A percentile compares a stretch with the other conserved stretches of the same genome.
Conservation (phyloP, 768 basidiomycete species). For the Kwoniella mangroviensis region DNA sequence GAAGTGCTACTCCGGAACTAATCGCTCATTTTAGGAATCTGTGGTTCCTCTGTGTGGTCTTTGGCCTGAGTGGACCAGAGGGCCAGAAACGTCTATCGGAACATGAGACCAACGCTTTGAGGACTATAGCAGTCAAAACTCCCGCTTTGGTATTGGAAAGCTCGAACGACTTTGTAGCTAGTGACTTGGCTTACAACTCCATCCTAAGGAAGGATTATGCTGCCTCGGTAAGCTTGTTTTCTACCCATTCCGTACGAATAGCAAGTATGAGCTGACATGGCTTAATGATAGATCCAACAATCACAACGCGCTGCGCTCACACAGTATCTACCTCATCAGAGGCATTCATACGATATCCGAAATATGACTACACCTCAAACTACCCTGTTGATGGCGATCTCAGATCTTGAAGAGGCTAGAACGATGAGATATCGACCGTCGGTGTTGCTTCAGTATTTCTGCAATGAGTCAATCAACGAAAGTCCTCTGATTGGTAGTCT, state of each 20-base stretch:
- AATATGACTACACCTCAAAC: constrained; percentile 79
- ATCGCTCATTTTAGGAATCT: constrained; percentile 83
- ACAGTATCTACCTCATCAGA: constrained; percentile 65
- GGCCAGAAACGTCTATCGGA: constrained; percentile 64
- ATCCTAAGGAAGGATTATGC: constrained; percentile 78
- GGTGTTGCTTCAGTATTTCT: constrained; percentile 82
- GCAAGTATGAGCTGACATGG: not conserved
- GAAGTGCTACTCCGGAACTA: constrained; percentile 65
- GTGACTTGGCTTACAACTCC: constrained; percentile 90
- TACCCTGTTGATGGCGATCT: constrained; percentile 80
- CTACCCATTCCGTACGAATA: not conserved
- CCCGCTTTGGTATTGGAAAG: constrained; percentile 82
- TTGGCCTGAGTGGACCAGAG: constrained; percentile 68
- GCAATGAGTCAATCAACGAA: constrained; percentile 80
- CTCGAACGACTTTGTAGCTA: constrained; percentile 77
- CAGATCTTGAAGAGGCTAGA: constrained; percentile 86
- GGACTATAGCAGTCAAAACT: constrained; percentile 81
- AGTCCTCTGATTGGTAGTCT: constrained; percentile 75
- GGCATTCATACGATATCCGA: constrained; percentile 71
- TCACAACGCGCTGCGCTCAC: constrained; percentile 71
- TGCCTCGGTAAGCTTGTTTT: constrained; percentile 43
- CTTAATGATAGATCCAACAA: constrained; percentile 65
- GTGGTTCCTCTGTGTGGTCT: constrained; percentile 91
- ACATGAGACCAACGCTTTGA: constrained; percentile 76
- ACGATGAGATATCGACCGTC: constrained; percentile 78